Evolutionary conservation across 2,329 filamentous ascomycete species (phyloP).

Genomic region (Aspergillus ruber): DNA sequence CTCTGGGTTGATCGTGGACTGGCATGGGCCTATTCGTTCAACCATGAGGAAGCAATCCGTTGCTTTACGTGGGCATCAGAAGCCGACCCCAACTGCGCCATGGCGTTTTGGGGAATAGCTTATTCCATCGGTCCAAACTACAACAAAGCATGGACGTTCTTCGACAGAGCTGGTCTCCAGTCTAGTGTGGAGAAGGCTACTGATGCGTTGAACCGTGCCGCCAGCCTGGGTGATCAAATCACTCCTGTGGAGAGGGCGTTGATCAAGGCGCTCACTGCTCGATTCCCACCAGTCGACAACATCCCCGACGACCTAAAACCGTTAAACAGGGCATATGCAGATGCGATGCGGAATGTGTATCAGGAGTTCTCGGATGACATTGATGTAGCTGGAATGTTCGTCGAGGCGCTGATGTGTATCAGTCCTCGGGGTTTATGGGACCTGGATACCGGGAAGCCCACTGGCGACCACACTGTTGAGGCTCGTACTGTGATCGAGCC

Average conservation of each 20-base stretch:
- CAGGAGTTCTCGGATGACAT: slow-evolving; percentile 46
- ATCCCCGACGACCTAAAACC: slow-evolving; percentile 42
- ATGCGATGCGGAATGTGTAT: slow-evolving; percentile 53
- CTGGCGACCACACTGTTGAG: slow-evolving; percentile 50
- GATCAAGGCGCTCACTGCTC: slow-evolving; percentile 33
- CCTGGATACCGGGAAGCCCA: slow-evolving; percentile 50
- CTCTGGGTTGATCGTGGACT: slow-evolving; percentile 35
- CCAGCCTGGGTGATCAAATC: slow-evolving; percentile 25
- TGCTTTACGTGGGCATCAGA: slow-evolving; percentile 25
- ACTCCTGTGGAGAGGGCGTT: slow-evolving; percentile 54
- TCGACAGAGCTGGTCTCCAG: slow-evolving; percentile 55
- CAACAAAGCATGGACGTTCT: slow-evolving; percentile 68
- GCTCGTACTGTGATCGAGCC: slow-evolving; percentile 52
- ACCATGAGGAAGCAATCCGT: slow-evolving; percentile 25
- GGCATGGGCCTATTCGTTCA: slow-evolving; percentile 33
- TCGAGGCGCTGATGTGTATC: slow-evolving; percentile 58
- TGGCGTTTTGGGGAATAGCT: slow-evolving; percentile 37
- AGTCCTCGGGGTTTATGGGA: slow-evolving; percentile 60
- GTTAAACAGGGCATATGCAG: slow-evolving; percentile 54
- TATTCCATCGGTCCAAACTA: slow-evolving; percentile 67
- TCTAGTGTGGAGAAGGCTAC: slow-evolving; percentile 41
- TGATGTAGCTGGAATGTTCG: slow-evolving; percentile 56
- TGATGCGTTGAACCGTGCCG: slow-evolving; percentile 38
- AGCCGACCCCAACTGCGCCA: slow-evolving; percentile 23
- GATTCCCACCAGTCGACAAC: slow-evolving; percentile 50